phyloP scores from a whole-genome alignment of 2,329 filamentous ascomycete genomes.

The Blastomyces gilchristii region DNA sequence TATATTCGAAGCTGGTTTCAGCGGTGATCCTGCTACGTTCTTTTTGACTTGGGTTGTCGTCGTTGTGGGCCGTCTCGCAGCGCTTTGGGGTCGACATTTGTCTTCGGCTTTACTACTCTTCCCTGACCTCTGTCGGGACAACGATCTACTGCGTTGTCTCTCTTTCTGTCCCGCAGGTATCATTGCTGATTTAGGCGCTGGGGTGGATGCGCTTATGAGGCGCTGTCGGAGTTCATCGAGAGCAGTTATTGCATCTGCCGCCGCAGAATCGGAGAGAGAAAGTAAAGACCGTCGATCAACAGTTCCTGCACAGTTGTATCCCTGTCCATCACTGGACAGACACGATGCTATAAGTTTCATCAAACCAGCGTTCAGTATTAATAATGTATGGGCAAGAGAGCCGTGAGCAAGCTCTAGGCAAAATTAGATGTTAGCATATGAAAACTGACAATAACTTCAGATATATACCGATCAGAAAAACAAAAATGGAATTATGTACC shows the following conservation, averaged over 20 bases:
- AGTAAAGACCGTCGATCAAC: slow-evolving; percentile 5
- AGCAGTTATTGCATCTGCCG: slow-evolving; percentile 2
- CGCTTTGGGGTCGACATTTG: neutral
- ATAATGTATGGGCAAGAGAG: slow-evolving; percentile 6
- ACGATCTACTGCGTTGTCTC: neutral
- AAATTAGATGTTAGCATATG: neutral
- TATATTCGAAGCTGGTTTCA: neutral
- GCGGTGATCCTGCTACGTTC: neutral
- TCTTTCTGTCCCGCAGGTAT: neutral
- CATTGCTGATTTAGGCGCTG: neutral
- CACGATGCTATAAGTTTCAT: slow-evolving; percentile 8
- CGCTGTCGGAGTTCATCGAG: slow-evolving; percentile 8
- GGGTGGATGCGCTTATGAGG: slow-evolving; percentile 2
- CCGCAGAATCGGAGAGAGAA: slow-evolving; percentile 5
- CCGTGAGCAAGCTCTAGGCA: slow-evolving; percentile 4
- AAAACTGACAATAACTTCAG: too few species aligned
- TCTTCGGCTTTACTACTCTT: neutral
- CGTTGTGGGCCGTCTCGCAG: neutral
- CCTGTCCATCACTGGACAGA: slow-evolving; percentile 1
- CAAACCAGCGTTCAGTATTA: slow-evolving; percentile 6
- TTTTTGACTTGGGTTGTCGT: neutral
- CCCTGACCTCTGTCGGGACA: neutral
- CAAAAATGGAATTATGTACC: neutral
- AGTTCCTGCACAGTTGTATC: neutral
- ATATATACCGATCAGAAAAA: too few species aligned